Conservation (phyloP, 371 early-diverging fungal species). For the Mortierella sp. region DNA sequence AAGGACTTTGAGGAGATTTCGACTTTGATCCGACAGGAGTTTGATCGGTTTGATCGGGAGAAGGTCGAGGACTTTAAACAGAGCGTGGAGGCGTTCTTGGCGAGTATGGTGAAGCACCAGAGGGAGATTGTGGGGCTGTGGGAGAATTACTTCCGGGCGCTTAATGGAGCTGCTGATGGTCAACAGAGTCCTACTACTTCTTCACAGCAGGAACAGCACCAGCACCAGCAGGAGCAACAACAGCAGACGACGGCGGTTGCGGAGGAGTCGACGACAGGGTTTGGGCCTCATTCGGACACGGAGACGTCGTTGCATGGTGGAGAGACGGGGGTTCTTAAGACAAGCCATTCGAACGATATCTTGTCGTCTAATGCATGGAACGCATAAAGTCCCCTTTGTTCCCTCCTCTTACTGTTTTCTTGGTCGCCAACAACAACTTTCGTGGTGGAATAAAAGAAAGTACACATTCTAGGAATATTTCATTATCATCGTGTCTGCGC, state of each 20-base stretch:
- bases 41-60: slow-evolving; percentile 89
- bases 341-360: slow-evolving; percentile 29
- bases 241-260: neutral
- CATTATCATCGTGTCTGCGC: neutral
- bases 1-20: slow-evolving; percentile 82
- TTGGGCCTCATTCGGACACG: neutral
- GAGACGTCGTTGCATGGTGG: neutral
- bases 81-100: slow-evolving; percentile 80
- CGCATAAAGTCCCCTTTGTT: neutral
- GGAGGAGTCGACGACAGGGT: slow-evolving; percentile 2
- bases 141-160: slow-evolving; percentile 72
- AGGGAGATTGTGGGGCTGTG: slow-evolving; percentile 83
- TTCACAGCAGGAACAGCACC: slow-evolving; percentile 22
- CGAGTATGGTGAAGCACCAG: slow-evolving; percentile 87
- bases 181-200: neutral
- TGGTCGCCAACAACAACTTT: neutral
- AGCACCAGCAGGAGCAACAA: neutral
- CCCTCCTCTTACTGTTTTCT: neutral
- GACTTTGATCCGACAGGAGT: slow-evolving; percentile 77
- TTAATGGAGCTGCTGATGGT: slow-evolving; percentile 34
- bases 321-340: neutral
- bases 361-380: slow-evolving; percentile 44
- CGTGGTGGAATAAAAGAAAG: neutral
- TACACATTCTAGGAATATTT: neutral
- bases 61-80: slow-evolving; percentile 88